phyloP scores from a whole-genome alignment of 371 early-diverging fungal species.

The Mortierella sp. region DNA sequence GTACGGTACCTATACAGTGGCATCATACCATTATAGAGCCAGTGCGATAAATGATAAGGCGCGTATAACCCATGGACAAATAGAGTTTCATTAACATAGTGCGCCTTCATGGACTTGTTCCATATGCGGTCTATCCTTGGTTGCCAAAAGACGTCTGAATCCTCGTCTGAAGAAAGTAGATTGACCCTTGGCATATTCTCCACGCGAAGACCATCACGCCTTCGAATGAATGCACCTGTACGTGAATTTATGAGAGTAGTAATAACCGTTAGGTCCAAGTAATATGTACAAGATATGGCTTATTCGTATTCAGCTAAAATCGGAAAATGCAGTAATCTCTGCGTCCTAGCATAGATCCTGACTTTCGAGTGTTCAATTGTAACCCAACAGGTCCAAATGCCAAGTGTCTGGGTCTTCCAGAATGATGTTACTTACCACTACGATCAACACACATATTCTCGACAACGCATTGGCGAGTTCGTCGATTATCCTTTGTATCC shows the following conservation, averaged over 20 bases:
- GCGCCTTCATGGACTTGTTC: constrained; percentile 14
- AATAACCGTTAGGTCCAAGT: no score
- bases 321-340: no score
- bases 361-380: no score
- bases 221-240: constrained; percentile 37
- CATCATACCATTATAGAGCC: constrained; percentile 64
- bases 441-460: constrained; percentile 35
- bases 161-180: constrained; percentile 53
- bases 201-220: neutral
- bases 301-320: no score
- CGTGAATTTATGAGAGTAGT: no score
- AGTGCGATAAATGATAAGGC: constrained; percentile 64
- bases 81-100: constrained; percentile 58
- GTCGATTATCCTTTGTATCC: neutral
- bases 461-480: constrained; percentile 33
- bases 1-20: constrained; percentile 57
- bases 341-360: no score
- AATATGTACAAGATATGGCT: no score
- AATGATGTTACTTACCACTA: constrained; percentile 12
- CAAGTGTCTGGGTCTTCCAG: no score
- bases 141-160: constrained; percentile 56
- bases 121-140: constrained; percentile 46
- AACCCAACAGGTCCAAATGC: no score
- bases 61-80: constrained; percentile 65
- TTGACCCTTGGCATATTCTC: constrained; percentile 55